Evolutionary conservation across 2,329 filamentous ascomycete species (phyloP).

Genomic region (Trichoderma polysporum): DNA sequence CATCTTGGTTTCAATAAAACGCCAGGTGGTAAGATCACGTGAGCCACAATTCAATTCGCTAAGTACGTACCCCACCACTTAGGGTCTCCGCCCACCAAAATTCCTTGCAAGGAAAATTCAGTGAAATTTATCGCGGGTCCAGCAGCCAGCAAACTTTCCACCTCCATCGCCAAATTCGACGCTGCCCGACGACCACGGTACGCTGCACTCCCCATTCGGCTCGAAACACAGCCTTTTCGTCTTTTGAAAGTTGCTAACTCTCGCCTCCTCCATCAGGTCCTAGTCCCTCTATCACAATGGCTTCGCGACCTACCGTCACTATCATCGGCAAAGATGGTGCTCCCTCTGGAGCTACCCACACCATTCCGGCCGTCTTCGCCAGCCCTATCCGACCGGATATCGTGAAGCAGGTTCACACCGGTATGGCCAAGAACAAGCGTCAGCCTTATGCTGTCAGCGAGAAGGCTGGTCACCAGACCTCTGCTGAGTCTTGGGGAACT

Average conservation of each 20-base stretch:
- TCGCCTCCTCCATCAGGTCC: slow-evolving; percentile 31
- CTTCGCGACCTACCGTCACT: slow-evolving; percentile 95
- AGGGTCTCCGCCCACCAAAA: slow-evolving; percentile 45
- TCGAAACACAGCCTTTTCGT: background rate
- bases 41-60: slow-evolving; percentile 26
- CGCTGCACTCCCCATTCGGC: slow-evolving; percentile 21
- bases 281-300: slow-evolving; percentile 64
- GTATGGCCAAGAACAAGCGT: slow-evolving; percentile 99
- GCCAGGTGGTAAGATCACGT: background rate
- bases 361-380: slow-evolving; percentile 95
- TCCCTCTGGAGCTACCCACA: slow-evolving; percentile 82
- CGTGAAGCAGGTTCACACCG: slow-evolving; percentile 98
- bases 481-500: slow-evolving; percentile 99
- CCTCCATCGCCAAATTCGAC: slow-evolving; percentile 40
- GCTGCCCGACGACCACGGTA: slow-evolving; percentile 44
- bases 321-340: slow-evolving; percentile 96
- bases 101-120: slow-evolving; percentile 33
- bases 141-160: slow-evolving; percentile 30
- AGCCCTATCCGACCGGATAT: slow-evolving; percentile 98
- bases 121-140: slow-evolving; percentile 40
- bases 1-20: background rate
- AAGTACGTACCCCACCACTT: slow-evolving; percentile 34
- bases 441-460: slow-evolving; percentile 99
- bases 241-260: slow-evolving; percentile 8
- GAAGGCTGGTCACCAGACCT: slow-evolving; percentile 99